Percentiles rank a stretch among this genome's conserved stretches.
These are phyloP conservation scores for Saccharum officinarum DNA, from an alignment of 176 grass and related monocot species.

Conservation along the genomic window DNA sequence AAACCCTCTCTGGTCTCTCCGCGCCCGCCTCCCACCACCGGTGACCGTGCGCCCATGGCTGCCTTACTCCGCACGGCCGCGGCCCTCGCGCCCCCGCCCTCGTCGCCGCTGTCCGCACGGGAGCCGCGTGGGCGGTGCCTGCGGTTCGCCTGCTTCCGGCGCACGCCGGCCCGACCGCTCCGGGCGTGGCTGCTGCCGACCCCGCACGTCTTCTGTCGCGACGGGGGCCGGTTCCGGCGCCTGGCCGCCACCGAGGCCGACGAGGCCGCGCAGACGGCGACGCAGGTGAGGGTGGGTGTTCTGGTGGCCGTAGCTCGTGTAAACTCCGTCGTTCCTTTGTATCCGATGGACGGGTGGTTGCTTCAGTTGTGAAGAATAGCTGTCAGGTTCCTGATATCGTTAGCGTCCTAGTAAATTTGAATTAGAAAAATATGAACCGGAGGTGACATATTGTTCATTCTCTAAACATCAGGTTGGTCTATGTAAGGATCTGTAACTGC, in stretches of 20 bases:
- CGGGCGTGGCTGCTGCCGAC: slow-evolving; percentile 14
- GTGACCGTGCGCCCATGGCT: slow-evolving; percentile 35
- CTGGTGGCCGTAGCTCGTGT: not conserved
- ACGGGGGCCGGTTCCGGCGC: slow-evolving; percentile 2
- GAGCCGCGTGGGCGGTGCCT: slow-evolving; percentile 15
- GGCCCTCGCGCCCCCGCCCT: slow-evolving; percentile 35
- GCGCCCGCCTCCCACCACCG: not conserved
- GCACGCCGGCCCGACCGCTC: slow-evolving; percentile 19
- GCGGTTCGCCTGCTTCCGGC: slow-evolving; percentile 22
- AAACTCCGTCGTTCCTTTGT: not conserved
- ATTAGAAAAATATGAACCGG: not conserved
- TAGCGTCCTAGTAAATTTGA: not conserved
- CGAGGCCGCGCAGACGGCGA: slow-evolving; percentile 38
- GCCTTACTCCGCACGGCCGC: slow-evolving; percentile 51
- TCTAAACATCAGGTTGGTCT: not conserved
- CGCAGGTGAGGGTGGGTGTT: slow-evolving; percentile 37
- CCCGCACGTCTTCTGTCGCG: slow-evolving; percentile 8
- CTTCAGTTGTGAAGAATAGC: not conserved
- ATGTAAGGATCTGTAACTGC: no score
- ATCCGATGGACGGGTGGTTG: not conserved
- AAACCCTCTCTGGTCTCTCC: not conserved
- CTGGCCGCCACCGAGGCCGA: slow-evolving; percentile 44
- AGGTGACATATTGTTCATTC: not conserved
- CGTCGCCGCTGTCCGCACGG: not conserved
- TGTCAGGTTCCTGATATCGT: not conserved